Percentiles rank a stretch among this genome's conserved stretches.
phyloP scores from a whole-genome alignment of 768 basidiomycete genomes.

The Amanita muscaria region DNA sequence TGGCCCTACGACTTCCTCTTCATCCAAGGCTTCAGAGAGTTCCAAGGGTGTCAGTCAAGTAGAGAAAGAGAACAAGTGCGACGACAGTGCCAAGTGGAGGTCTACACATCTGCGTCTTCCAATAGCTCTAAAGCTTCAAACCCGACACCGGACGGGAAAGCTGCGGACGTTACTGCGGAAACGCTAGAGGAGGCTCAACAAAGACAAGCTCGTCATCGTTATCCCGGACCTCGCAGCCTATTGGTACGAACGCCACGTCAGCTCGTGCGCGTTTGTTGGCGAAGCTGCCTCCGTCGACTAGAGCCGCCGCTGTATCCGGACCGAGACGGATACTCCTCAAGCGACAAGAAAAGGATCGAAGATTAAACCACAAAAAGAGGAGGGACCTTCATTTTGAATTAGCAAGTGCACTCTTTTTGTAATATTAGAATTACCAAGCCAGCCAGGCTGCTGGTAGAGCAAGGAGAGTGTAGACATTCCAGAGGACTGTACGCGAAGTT shows the following conservation, averaged over 20 bases:
- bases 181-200: neutral
- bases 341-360: too few species aligned
- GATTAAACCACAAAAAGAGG: too few species aligned
- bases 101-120: neutral
- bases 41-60: neutral
- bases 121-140: neutral
- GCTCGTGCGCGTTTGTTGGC: slow-evolving; percentile 16
- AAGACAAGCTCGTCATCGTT: neutral
- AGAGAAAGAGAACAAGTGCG: neutral
- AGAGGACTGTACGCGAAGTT: neutral
- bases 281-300: slow-evolving; percentile 26
- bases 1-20: neutral
- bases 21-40: neutral
- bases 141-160: neutral
- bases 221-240: neutral
- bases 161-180: neutral
- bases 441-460: slow-evolving; percentile 1
- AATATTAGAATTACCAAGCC: neutral
- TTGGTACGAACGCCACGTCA: neutral
- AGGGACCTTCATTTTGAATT: neutral
- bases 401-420: neutral
- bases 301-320: slow-evolving; percentile 26
- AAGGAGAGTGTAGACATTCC: slow-evolving; percentile 2
- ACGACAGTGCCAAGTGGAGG: neutral
- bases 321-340: slow-evolving; percentile 62